phyloP scores from a whole-genome alignment of 768 basidiomycete genomes.

The Sistotremastrum niveocremeum region DNA sequence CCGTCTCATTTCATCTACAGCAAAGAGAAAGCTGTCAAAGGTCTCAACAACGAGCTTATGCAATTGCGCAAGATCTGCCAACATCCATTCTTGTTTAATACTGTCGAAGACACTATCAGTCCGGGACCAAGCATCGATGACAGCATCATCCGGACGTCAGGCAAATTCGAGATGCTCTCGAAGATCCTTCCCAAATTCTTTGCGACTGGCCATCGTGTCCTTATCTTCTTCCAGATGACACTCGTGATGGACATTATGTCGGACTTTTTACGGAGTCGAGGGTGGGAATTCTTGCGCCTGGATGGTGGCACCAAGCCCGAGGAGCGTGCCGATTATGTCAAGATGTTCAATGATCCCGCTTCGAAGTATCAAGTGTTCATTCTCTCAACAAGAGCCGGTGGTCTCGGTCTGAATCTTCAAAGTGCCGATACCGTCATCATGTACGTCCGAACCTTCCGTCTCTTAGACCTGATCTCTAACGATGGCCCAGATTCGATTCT shows the following conservation, averaged over 20 bases:
- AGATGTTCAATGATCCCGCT: constrained; percentile 76
- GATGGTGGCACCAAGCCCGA: constrained; percentile 96
- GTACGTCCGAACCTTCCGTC: constrained; percentile 27
- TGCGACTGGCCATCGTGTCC: constrained; percentile 82
- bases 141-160: constrained; percentile 72
- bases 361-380: constrained; percentile 89
- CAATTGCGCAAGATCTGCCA: constrained; percentile 97
- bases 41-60: constrained; percentile 90
- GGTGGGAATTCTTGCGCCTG: constrained; percentile 80
- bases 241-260: constrained; percentile 99
- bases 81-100: constrained; percentile 93
- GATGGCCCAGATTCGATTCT: constrained; percentile 22
- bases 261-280: constrained; percentile 82
- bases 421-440: constrained; percentile 95
- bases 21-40: constrained; percentile 69
- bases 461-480: constrained; percentile 2
- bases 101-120: constrained; percentile 89
- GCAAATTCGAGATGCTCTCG: constrained; percentile 87
- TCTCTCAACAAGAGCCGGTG: constrained; percentile 86
- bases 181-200: constrained; percentile 94
- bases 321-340: constrained; percentile 78
- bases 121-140: constrained; percentile 73
- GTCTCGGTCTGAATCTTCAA: constrained; percentile 88
- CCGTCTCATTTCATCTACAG: constrained; percentile 21
- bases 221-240: constrained; percentile 99